A percentile compares a stretch with the other conserved stretches of the same genome.
Evolutionary conservation across 257 asterid genomes (phyloP).

Genomic region (Fraxinus anomala): DNA sequence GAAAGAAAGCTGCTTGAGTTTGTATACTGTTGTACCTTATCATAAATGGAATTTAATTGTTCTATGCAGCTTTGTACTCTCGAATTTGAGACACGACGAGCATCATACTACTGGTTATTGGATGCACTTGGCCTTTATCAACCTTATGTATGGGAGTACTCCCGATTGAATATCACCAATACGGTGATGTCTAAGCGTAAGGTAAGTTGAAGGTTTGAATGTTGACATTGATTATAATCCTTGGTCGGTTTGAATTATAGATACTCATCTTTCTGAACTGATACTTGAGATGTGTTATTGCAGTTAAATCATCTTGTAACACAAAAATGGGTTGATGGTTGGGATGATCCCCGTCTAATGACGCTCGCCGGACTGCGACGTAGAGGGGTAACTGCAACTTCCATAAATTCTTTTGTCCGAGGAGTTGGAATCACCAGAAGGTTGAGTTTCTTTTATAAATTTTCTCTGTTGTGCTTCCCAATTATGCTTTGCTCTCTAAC

Average conservation of each 20-base stretch:
- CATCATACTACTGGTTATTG: conserved; percentile 92
- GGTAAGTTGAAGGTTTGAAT: conserved; percentile 40
- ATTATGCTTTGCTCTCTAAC: conserved; percentile 22
- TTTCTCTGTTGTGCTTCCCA: conserved; percentile 1
- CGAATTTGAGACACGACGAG: conserved; percentile 93
- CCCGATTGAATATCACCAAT: conserved; percentile 78
- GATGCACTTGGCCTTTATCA: conserved; percentile 77
- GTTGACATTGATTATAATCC: not conserved
- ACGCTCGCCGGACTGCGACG: conserved; percentile 90
- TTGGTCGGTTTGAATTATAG: not conserved
- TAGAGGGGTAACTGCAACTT: conserved; percentile 87
- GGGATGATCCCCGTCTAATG: conserved; percentile 99
- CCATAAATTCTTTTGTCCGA: conserved; percentile 85
- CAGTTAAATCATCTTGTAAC: conserved; percentile 92
- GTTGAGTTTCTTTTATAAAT: conserved; percentile 33
- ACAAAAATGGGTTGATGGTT: conserved; percentile 87
- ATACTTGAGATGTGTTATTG: conserved; percentile 28
- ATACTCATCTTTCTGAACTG: conserved; percentile 19
- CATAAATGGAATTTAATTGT: conserved; percentile 14
- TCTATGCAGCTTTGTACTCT: conserved; percentile 80
- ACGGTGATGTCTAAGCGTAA: conserved; percentile 96
- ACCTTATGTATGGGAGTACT: conserved; percentile 93
- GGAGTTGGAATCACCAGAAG: conserved; percentile 97
- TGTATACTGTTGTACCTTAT: not conserved
- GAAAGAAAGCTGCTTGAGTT: conserved; percentile 2